Percentiles rank a stretch among this genome's conserved stretches.
Evolutionary conservation across 2,329 filamentous ascomycete genomes (phyloP).

Genomic region (Penicillium sp.): DNA sequence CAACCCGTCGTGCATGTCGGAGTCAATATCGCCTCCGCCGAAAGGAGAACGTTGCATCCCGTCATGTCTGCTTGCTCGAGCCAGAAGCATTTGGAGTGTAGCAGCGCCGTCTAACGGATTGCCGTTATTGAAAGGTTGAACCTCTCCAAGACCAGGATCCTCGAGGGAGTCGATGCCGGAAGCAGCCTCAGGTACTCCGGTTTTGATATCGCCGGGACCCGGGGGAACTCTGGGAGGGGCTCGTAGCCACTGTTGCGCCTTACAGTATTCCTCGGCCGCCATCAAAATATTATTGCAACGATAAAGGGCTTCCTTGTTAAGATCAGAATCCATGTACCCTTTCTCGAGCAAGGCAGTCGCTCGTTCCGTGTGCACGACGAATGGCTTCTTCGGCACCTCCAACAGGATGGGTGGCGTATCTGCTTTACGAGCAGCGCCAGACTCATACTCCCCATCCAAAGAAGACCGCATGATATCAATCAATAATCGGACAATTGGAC

Average conservation of each 20-base stretch:
- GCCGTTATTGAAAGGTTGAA: constrained; percentile 22
- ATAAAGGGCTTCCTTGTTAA: constrained; percentile 77
- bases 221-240: constrained; percentile 65
- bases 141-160: constrained; percentile 27
- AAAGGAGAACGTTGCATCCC: constrained; percentile 20
- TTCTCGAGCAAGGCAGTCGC: constrained; percentile 46
- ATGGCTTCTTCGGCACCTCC: constrained; percentile 49
- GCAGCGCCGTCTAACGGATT: constrained; percentile 29
- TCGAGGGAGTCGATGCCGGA: constrained; percentile 32
- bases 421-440: constrained; percentile 58
- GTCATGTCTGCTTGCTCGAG: constrained; percentile 31
- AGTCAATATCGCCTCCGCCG: constrained; percentile 27
- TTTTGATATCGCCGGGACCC: constrained; percentile 55
- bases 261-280: constrained; percentile 71
- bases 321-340: constrained; percentile 53
- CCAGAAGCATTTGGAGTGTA: constrained; percentile 36
- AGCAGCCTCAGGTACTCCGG: constrained; percentile 26
- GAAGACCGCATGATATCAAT: constrained; percentile 81
- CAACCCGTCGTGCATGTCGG: constrained; percentile 34
- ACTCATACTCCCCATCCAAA: constrained; percentile 73
- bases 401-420: constrained; percentile 56
- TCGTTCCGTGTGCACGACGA: constrained; percentile 51
- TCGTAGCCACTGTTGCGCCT: constrained; percentile 56
- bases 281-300: constrained; percentile 67
- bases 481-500: constrained; percentile 71